Evolutionary conservation across 2,329 filamentous ascomycete species (phyloP), one percentile per base, ranked within the genome.

Genomic region (Nothomitra cinnamomea): DNA sequence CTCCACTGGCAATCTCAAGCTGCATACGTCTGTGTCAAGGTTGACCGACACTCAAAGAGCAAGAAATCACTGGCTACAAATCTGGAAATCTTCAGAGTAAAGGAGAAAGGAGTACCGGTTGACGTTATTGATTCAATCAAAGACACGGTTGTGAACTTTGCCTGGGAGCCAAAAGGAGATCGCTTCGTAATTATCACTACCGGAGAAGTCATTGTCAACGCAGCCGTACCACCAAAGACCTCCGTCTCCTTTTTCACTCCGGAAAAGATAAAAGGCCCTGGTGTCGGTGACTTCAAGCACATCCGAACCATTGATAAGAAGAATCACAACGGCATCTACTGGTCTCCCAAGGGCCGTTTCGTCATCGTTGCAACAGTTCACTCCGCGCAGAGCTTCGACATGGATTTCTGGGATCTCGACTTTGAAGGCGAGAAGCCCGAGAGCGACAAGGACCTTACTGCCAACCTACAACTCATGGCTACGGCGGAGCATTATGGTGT

Each of bases 261-360:
- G 0, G 92, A 98, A 69, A 96, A 95, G 75, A 73, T 79, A 63
- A 98, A 96, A 78, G 87, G 78, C 54, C 70, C 78, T 52, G 76
- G 78, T 22, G 75, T 86, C 35, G 92, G 92, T 58, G 95, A 94
- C 76, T 98, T 96, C 78, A 94, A 90, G 75, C 87, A 94, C 66
- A 82, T 96, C 60, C 82, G 88, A 58, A 96, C 89, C 7, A 76
- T 95, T 54, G 92, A 98, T 63, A 96, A 96, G 81, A 96, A 96
- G 81, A 96, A 94, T 72, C 95, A 85, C 78, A 98, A 98, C 65
- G 89, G 87, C 59, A 98, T 98, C 65, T 96, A 96, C 80, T 98
- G 92, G 92, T 94, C 88, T 19, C 92, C 92, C 22, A 87, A 83
- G 68, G 92, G 92, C 53, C 83, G 92, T 50, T 98, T 98, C 64